phyloP scores from a whole-genome alignment of 2,329 filamentous ascomycete species.

The Fusarium irregulare region DNA sequence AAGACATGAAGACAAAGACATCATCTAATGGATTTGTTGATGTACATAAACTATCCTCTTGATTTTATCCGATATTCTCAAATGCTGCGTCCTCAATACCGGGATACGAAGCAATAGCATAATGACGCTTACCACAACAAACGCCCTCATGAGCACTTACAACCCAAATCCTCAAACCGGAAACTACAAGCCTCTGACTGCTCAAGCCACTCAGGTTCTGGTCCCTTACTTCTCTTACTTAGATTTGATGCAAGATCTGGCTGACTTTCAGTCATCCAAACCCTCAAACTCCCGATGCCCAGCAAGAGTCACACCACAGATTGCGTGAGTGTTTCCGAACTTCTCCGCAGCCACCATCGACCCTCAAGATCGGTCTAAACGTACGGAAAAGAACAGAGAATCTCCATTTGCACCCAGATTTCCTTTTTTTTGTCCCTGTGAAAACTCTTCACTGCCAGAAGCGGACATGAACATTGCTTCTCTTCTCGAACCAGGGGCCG shows the following conservation, averaged over 20 bases:
- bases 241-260: not conserved
- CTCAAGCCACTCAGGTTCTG: not conserved
- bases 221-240: not conserved
- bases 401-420: not conserved
- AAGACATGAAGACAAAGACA: not conserved
- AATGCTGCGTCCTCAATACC: not conserved
- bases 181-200: not conserved
- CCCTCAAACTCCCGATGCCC: conserved; percentile 29
- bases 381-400: not conserved
- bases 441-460: conserved; percentile 5
- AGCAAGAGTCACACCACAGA: conserved; percentile 36
- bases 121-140: not conserved
- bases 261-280: not conserved
- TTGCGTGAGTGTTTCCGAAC: conserved; percentile 30
- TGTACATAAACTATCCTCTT: accelerated
- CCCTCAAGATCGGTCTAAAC: not conserved
- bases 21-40: not conserved
- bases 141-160: not conserved
- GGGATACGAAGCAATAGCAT: not conserved
- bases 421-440: conserved; percentile 1
- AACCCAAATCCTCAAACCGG: not conserved
- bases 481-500: conserved; percentile 13
- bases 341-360: conserved; percentile 18
- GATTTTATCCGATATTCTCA: too few relatives aligned
- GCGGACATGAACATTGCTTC: conserved; percentile 18